Conservation (phyloP, 805 yeast species). For the Nakazawaea pomicola region DNA sequence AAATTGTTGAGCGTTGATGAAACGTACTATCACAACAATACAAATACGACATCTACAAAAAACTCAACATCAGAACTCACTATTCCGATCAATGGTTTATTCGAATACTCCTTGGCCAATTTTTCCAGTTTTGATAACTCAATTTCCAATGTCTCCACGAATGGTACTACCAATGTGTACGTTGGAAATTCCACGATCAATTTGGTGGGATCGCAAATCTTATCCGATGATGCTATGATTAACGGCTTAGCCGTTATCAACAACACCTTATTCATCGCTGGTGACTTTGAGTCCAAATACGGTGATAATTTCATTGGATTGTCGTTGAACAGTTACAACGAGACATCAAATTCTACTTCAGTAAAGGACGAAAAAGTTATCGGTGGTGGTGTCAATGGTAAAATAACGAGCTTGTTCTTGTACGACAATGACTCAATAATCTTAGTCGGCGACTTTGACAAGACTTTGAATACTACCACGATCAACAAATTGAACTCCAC, state of each 20-base stretch:
- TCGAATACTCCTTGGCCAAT: slow-evolving; percentile 74
- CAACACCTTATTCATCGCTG: slow-evolving; percentile 39
- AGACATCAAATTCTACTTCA: slow-evolving; percentile 12
- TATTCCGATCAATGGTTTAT: slow-evolving; percentile 63
- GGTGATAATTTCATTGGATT: slow-evolving; percentile 34
- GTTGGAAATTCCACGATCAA: slow-evolving; percentile 49
- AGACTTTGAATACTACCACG: slow-evolving; percentile 25
- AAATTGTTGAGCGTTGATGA: slow-evolving; percentile 42
- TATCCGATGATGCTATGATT: slow-evolving; percentile 37
- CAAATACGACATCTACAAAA: slow-evolving; percentile 26
- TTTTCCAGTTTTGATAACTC: slow-evolving; percentile 37
- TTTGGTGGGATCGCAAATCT: slow-evolving; percentile 26
- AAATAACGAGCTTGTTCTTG: slow-evolving; percentile 27
- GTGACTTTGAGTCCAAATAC: slow-evolving; percentile 35
- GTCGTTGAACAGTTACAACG: slow-evolving; percentile 20
- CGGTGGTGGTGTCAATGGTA: slow-evolving; percentile 36
- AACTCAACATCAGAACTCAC: slow-evolving; percentile 11
- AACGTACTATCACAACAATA: slow-evolving; percentile 21
- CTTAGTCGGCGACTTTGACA: slow-evolving; percentile 42
- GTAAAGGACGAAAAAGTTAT: slow-evolving; percentile 13
- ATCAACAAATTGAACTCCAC: slow-evolving; percentile 15
- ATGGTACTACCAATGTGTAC: slow-evolving; percentile 14
- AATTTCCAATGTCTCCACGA: slow-evolving; percentile 14
- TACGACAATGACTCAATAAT: slow-evolving; percentile 31
- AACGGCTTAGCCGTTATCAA: slow-evolving; percentile 27